Base-by-base conservation (phyloP, 208 protist genomes). In the Wallacemonas sp. region DNA sequence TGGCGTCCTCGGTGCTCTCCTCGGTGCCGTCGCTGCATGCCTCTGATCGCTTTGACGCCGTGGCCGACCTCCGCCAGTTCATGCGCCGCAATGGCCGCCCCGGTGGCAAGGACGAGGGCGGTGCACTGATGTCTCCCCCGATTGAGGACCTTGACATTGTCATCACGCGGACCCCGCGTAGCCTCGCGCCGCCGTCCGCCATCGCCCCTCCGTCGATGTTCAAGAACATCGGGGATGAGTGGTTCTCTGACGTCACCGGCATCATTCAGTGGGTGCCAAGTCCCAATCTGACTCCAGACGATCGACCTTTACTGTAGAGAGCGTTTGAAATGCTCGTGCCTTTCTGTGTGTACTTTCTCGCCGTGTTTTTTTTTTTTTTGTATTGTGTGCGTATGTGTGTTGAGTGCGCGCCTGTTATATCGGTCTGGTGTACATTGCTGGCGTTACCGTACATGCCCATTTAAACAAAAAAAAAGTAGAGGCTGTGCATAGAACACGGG, bases 1-100 rank as follows among this genome's bases (percentile, higher is more conserved):
- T 42, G 11, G 52, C 52, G 31, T 59, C 52, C 5, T 59, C 52
- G 11, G 29, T 59, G 7, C 12, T 44, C 8, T 59, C 52, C 7
- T 59, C 52, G 11, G 38, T 59, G 31, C 52, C 52, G 8, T 59
- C 52, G 26, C 52, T 59, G 10, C 52, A 59, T 29, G 25, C 52
- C 14, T 59, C 52, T 26, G 52, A 59, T 59, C 52, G 52, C 32
- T 36, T 59, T 29, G 52, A 59, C 18, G 52, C 52, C 5, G 52
- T 59, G 29, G 52, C 52, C 4, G 32, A 59, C 20, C 52, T 59
- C 10, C 52, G 52, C n/a, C 52, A 59, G 36, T 41, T 59, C 11
- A 33, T 33, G 5, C 12, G 18, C 31, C 52, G 52, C 29, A 18
- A 42, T 8, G 31, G 31, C 52, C 25, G 14, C 8, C 7, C 22